Conservation (phyloP, 805 yeast genomes). For the Wickerhamomyces strasburgensis region DNA sequence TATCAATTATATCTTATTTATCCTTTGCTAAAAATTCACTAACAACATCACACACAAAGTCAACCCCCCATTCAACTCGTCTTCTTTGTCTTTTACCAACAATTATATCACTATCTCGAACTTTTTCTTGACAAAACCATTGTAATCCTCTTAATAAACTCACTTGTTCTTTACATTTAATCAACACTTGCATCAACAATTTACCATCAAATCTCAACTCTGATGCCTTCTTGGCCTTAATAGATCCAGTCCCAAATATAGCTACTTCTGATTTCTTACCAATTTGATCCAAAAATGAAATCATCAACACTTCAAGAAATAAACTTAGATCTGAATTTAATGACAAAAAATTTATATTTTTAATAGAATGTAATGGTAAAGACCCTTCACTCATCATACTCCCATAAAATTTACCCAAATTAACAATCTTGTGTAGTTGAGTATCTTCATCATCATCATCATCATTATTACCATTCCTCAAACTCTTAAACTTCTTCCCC, state of each 20-base stretch:
- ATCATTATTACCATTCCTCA: constrained; percentile 26
- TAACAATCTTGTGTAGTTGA: constrained; percentile 55
- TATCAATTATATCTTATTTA: too few relatives aligned
- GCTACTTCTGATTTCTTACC: constrained; percentile 55
- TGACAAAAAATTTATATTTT: constrained; percentile 67
- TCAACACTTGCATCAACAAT: constrained; percentile 41
- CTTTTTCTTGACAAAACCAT: constrained; percentile 47
- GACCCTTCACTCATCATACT: constrained; percentile 66
- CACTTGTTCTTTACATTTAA: constrained; percentile 54
- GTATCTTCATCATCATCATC: constrained; percentile 47
- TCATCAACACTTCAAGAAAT: constrained; percentile 70
- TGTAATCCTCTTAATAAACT: constrained; percentile 62
- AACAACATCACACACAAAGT: constrained; percentile 47
- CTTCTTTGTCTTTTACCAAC: constrained; percentile 49
- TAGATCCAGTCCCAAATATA: constrained; percentile 25
- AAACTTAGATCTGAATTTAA: constrained; percentile 54
- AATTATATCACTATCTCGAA: constrained; percentile 42
- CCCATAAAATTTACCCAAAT: constrained; percentile 80
- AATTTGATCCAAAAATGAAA: constrained; percentile 57
- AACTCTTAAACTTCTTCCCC: constrained; percentile 25
- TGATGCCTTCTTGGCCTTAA: constrained; percentile 31
- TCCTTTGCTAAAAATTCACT: too few relatives aligned
- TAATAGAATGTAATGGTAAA: constrained; percentile 66
- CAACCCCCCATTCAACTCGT: constrained; percentile 66
- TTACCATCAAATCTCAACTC: constrained; percentile 41